Base-by-base conservation (phyloP, 257 asterid species). In the Petunia axillaris region DNA sequence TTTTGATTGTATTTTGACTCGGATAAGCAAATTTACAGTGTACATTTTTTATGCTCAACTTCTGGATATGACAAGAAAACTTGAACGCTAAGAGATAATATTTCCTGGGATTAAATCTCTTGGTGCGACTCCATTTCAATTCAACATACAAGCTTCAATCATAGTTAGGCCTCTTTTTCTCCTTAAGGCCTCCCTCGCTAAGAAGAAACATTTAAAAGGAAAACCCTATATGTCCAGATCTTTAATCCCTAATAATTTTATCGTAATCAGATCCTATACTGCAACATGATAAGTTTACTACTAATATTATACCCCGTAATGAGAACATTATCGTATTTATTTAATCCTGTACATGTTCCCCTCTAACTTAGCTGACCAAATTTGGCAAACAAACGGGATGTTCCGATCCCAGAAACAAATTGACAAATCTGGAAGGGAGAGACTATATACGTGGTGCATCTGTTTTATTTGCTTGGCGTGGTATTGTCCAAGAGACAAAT, bases 281-380 rank as follows among this genome's bases (percentile, higher is more conserved):
- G 37, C 54, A 66, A 15, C 36, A 41, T 66, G 7, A 66, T 40
- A 39, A 66, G 39, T 15, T 65, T 65, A 64, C 0, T 36, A 64
- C 25, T 55, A 55, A 38, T 39, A 65, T 36, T 65, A 64, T 5
- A 1, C 71, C 46, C 38, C 39, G 39, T 64, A 64, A 38, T 64
- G 5, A 10, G 52, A 13, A 65, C 36, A 65, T 13, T 65, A 13
- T 39, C 52, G 11, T 39, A 14, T 14, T 52, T 14, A 40, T 6
- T 65, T 65, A 14, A 10, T 39, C 36, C 0, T 8, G 0, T 65
- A 65, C 52, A 65, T 65, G 74, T 14, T 65, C 15, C 74, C 74
- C 74, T 39, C 74, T 65, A 65, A 65, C 73, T 11, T 65, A 40
- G 41, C 53, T 65, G n/a, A 64, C 48, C 71, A 38, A 64, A 40